Conservation (phyloP, 2,329 filamentous ascomycete species). For the Curvularia eragrostidis region DNA sequence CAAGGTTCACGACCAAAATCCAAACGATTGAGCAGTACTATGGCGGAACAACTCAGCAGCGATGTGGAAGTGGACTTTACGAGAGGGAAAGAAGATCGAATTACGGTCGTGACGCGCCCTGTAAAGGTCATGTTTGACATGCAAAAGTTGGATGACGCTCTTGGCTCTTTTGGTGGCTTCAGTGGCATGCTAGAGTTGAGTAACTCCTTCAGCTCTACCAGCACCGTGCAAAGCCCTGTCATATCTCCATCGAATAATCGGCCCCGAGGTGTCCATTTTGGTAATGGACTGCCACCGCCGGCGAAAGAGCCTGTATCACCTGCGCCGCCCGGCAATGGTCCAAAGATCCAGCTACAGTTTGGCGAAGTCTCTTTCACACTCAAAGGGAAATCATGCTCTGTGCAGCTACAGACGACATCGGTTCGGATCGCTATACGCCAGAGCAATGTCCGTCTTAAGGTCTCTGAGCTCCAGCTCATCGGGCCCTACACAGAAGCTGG, state of each 20-base stretch:
- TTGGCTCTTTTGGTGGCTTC: slow-evolving; percentile 87
- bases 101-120: slow-evolving; percentile 77
- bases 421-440: slow-evolving; percentile 80
- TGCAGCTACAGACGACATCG: slow-evolving; percentile 78
- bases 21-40: slow-evolving; percentile 29
- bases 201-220: slow-evolving; percentile 78
- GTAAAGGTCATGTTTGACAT: slow-evolving; percentile 79
- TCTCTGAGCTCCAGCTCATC: slow-evolving; percentile 76
- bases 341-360: slow-evolving; percentile 77
- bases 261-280: slow-evolving; percentile 64
- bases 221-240: slow-evolving; percentile 55
- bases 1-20: slow-evolving; percentile 42
- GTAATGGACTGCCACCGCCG: slow-evolving; percentile 51
- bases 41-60: slow-evolving; percentile 33
- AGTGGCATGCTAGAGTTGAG: slow-evolving; percentile 91
- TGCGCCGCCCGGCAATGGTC: slow-evolving; percentile 23
- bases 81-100: slow-evolving; percentile 38
- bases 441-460: slow-evolving; percentile 72
- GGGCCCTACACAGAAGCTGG: slow-evolving; percentile 70
- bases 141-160: slow-evolving; percentile 80
- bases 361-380: slow-evolving; percentile 79
- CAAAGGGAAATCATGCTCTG: slow-evolving; percentile 76
- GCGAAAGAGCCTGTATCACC: slow-evolving; percentile 21
- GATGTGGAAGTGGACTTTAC: slow-evolving; percentile 46
- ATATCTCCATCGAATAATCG: slow-evolving; percentile 39